Percentiles rank a stretch among this genome's conserved stretches.
Conservation (phyloP, 1,284 basidiomycete species). For the Marasmius sp. region DNA sequence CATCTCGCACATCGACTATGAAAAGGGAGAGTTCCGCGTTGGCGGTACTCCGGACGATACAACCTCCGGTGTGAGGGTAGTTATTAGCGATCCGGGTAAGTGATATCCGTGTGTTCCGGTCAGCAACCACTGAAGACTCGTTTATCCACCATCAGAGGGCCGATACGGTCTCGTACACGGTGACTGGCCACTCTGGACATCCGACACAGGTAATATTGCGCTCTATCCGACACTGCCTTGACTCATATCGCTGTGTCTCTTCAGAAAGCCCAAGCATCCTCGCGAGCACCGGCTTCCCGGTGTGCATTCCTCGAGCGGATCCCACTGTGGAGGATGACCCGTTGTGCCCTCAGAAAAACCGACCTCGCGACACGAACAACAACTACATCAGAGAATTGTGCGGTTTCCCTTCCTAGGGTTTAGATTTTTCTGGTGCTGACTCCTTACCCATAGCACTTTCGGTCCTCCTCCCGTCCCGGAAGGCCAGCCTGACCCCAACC, state of each 20-base stretch:
- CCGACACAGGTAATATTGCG: slow-evolving; percentile 7
- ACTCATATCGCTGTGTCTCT: background rate
- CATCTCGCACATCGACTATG: slow-evolving; percentile 19
- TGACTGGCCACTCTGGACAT: slow-evolving; percentile 20
- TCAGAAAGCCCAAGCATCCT: slow-evolving; percentile 15
- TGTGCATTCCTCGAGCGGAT: slow-evolving; percentile 16
- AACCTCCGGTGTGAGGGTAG: slow-evolving; percentile 12
- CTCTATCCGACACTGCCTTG: background rate
- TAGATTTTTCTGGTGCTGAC: background rate
- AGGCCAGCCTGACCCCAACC: slow-evolving; percentile 15
- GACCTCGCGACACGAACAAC: slow-evolving; percentile 12
- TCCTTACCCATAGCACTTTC: slow-evolving; percentile 12
- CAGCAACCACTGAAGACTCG: background rate
- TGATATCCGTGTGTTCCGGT: background rate
- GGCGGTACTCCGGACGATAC: slow-evolving; percentile 14
- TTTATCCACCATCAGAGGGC: slow-evolving; percentile 6
- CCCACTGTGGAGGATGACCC: slow-evolving; percentile 16
- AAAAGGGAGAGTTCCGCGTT: slow-evolving; percentile 17
- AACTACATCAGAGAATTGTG: slow-evolving; percentile 15
- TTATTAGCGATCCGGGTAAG: slow-evolving; percentile 19
- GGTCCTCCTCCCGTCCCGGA: slow-evolving; percentile 13
- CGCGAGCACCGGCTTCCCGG: slow-evolving; percentile 15
- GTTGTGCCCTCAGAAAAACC: slow-evolving; percentile 16
- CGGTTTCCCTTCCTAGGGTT: background rate
- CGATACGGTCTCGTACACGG: slow-evolving; percentile 18